Evolutionary conservation across 2,329 filamentous ascomycete genomes (phyloP), one percentile per base, ranked within the genome.

Genomic region (Penicillium griseofulvum): DNA sequence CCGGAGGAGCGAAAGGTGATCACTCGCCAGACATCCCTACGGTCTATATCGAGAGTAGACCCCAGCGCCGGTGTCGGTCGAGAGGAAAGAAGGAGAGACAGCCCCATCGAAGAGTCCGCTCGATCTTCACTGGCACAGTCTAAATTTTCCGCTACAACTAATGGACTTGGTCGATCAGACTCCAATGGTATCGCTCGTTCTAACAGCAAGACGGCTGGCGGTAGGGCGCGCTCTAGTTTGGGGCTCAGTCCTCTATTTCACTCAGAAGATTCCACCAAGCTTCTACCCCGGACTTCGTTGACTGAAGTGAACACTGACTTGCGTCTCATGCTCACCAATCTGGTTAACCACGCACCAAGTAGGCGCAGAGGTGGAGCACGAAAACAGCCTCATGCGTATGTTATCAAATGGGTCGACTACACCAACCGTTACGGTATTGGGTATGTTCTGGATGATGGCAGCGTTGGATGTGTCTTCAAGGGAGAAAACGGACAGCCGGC

Each of bases 321-420:
- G 43, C 72, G 71, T 31, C 65, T 70, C 7, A 74, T 76, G 68
- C 60, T 76, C 14, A 64, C 69, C 24, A 73, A 71, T 37, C 59
- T 76, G 56, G 60, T 67, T 6, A 70, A 65, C n/a, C 61, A 68
- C 31, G 65, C 68, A 4, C 58, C 68, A n/a, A 61, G 59, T 33
- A 69, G 71, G 28, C 67, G 72, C 34, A 66, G 70, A n/a, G 60
- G 63, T 17, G 62, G 64, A 2, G 53, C 65, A 8, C 61, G 66
- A 38, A 65, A 67, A 28, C 60, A 68, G 31, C 72, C 71, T 2
- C 76, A 79, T 50, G 67, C 77, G 2, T 76, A 79, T 54, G 78
- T 81, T 5, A 76, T 80, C 46, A 81, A 80, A 67, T 81, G 78
- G 78, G 78, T 81, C 19, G 78, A 81, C 58, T 81, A 81, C 59